phyloP scores from a whole-genome alignment of 495 filamentous ascomycete genomes.

The Echria macrotheca region DNA sequence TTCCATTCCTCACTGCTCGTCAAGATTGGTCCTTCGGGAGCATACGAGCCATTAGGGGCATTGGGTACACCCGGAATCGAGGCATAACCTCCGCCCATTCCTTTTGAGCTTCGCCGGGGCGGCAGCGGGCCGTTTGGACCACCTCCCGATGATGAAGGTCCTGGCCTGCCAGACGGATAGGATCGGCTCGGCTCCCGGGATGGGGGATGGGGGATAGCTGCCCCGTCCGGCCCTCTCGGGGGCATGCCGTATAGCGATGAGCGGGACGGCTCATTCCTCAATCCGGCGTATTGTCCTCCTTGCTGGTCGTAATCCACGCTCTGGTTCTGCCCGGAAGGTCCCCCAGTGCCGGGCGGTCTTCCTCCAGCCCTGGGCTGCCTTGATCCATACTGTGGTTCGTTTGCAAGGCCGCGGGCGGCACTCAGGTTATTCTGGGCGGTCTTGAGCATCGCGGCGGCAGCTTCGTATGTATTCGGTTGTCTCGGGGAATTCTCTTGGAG shows the following conservation, averaged over 20 bases:
- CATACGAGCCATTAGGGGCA: constrained; percentile 47
- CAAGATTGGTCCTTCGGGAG: constrained; percentile 57
- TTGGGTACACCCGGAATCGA: constrained; percentile 35
- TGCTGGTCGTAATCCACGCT: constrained; percentile 29
- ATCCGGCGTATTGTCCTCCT: constrained; percentile 42
- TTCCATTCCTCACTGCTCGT: constrained; percentile 90
- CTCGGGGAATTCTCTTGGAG: constrained; percentile 29
- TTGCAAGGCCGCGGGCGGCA: constrained; percentile 25
- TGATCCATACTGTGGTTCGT: constrained; percentile 38
- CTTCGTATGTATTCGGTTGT: constrained; percentile 32
- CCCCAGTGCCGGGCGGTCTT: constrained; percentile 5
- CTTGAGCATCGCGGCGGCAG: constrained; percentile 30
- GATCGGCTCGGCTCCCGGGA: constrained; percentile 66
- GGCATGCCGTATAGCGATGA: constrained; percentile 54
- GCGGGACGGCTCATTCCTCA: constrained; percentile 60
- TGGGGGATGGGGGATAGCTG: constrained; percentile 59
- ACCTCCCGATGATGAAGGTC: constrained; percentile 38
- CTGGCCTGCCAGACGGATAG: constrained; percentile 54
- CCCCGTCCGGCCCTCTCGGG: constrained; percentile 50
- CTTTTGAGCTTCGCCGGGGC: constrained; percentile 62
- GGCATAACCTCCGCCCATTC: constrained; percentile 47
- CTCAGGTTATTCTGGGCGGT: constrained; percentile 30
- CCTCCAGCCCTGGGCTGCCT: constrained; percentile 23
- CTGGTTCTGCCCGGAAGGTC: constrained; percentile 6
- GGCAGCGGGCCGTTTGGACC: constrained; percentile 54